These are phyloP conservation scores for Ganoderma resinaceum DNA, from an alignment of 1,284 basidiomycete genomes.

Conservation along the genomic window DNA sequence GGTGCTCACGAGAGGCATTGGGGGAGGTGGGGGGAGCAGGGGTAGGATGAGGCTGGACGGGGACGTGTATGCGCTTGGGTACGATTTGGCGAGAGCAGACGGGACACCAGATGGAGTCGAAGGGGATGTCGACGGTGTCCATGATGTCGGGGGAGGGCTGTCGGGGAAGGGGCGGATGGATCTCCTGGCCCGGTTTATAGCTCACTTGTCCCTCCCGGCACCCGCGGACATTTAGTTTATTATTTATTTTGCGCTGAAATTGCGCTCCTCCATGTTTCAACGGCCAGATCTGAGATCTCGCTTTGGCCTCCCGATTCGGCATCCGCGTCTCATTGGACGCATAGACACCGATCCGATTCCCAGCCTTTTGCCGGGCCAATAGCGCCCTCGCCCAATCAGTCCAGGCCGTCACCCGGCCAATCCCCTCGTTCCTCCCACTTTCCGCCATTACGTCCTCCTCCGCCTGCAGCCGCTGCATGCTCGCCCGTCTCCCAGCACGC, in stretches of 20 bases:
- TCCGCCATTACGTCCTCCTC: constrained; percentile 27
- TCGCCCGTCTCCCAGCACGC: constrained; percentile 4
- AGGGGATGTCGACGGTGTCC: constrained; percentile 54
- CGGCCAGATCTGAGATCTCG: constrained; percentile 22
- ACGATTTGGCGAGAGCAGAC: constrained; percentile 74
- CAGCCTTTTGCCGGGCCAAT: constrained; percentile 32
- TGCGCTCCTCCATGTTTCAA: constrained; percentile 21
- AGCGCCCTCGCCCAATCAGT: constrained; percentile 29
- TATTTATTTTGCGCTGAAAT: constrained; percentile 23
- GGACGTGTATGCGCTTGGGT: constrained; percentile 67
- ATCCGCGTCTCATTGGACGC: constrained; percentile 32
- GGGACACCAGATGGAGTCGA: constrained; percentile 75
- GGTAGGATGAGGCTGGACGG: constrained; percentile 43
- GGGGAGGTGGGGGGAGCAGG: constrained; percentile 47
- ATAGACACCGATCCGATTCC: constrained; percentile 33
- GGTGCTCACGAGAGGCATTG: constrained; percentile 41
- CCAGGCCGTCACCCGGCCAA: constrained; percentile 25
- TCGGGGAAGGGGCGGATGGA: constrained; percentile 32
- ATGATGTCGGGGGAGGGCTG: constrained; percentile 35
- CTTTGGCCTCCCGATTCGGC: constrained; percentile 24
- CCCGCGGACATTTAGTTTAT: constrained; percentile 26
- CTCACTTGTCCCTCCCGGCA: constrained; percentile 18
- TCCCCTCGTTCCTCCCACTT: constrained; percentile 24
- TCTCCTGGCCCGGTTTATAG: constrained; percentile 30
- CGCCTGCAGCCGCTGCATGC: constrained; percentile 16